Evolutionary conservation across 2,329 filamentous ascomycete genomes (phyloP), one percentile per base, ranked within the genome.

Genomic region (Hirsutella rhossiliensis): DNA sequence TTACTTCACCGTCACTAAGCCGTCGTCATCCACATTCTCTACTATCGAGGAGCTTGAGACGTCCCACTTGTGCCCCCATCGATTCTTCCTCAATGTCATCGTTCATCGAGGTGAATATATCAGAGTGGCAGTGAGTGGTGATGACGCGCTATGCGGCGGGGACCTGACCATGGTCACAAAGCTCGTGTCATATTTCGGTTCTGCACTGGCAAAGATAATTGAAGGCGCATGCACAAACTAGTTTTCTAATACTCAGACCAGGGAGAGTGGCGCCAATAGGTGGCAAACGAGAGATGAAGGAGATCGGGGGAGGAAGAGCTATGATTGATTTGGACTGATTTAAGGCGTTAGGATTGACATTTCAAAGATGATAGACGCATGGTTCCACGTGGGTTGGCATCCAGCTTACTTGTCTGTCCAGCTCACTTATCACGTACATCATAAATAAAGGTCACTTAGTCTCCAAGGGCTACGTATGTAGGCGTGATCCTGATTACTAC

Each of bases 41-140:
- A 38, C 41, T 12, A 17, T 47, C 31, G 40, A 47, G 9, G 43
- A 27, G 12, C 38, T 47, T n/a, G 34, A 42, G 2, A 47, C 40
- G 13, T 41, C 40, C 11, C 31, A 38, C 20, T 34, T 45, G 17
- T 36, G 18, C 15, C 27, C 32, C 11, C 34, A 43, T 11, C 43
- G 28, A 36, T 41, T 45, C 11, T 47, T 32, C 38, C 23, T 45
- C 28, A 47, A 43, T 15, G 38, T 47, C 36, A 19, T 45, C 3
- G 43, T 47, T 28, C 34, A 40, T 19, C 34, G 37, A 29, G 28
- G 37, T 20, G n/a, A 31, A 29, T 27, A 43, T 28, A 43, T 47
- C 8, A 45, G 30, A 6, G 45, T 38, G 5, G 20, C 18, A n/a
- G 40, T 45, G n/a, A 45, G 43, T 37, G 45, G 45, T 7, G 40